phyloP scores from a whole-genome alignment of 495 filamentous ascomycete genomes.

The Astrothelium subdiscretum region DNA sequence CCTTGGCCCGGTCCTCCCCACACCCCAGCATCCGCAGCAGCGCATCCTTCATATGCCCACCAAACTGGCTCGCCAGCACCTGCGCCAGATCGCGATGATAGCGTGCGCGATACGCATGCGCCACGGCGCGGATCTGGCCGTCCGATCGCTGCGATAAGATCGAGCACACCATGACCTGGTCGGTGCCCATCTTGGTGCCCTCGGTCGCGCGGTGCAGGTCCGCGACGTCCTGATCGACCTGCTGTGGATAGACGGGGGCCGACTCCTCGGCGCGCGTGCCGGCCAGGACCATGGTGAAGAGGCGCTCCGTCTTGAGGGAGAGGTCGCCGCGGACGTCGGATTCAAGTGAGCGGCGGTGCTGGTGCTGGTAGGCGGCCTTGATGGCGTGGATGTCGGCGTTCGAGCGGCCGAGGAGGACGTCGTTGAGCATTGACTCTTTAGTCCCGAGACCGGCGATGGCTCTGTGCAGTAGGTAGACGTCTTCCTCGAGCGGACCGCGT shows the following conservation, averaged over 20 bases:
- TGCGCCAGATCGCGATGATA: constrained; percentile 57
- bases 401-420: constrained; percentile 67
- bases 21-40: constrained; percentile 66
- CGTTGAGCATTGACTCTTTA: constrained; percentile 74
- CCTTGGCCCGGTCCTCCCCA: constrained; percentile 66
- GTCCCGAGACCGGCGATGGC: constrained; percentile 72
- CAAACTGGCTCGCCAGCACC: constrained; percentile 68
- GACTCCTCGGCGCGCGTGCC: constrained; percentile 64
- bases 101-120: constrained; percentile 52
- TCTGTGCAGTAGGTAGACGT: constrained; percentile 50
- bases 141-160: constrained; percentile 64
- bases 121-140: constrained; percentile 70
- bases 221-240: constrained; percentile 58
- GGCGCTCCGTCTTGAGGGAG: constrained; percentile 67
- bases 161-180: constrained; percentile 62
- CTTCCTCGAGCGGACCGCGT: constrained; percentile 63
- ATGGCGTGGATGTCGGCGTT: constrained; percentile 81
- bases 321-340: constrained; percentile 63
- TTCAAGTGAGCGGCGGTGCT: constrained; percentile 49
- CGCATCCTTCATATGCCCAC: constrained; percentile 83
- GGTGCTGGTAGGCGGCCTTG: constrained; percentile 59
- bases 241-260: constrained; percentile 54
- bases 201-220: constrained; percentile 64
- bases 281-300: constrained; percentile 67
- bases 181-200: constrained; percentile 50